A percentile compares a stretch with the other conserved stretches of the same genome.
These are phyloP conservation scores for Carex littledalei DNA, from an alignment of 176 grass and related monocot species.

Conservation along the genomic window DNA sequence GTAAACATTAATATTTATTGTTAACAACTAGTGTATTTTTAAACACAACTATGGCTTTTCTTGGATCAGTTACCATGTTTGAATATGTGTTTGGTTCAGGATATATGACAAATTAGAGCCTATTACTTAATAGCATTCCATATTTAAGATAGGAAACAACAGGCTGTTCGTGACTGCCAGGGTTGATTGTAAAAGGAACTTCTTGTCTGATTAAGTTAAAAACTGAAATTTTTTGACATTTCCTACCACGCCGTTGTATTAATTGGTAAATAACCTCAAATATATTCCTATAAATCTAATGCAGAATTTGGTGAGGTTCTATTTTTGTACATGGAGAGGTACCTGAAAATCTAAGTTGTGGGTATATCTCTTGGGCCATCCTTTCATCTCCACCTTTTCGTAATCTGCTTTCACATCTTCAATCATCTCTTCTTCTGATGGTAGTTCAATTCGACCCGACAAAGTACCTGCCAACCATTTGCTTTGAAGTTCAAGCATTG, in stretches of 20 bases:
- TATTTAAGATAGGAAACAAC: background rate
- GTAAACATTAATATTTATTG: background rate
- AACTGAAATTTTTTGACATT: background rate
- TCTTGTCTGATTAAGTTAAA: background rate
- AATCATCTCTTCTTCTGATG: conserved; percentile 59
- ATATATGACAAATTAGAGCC: background rate
- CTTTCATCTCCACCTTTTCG: conserved; percentile 22
- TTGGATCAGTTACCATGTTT: background rate
- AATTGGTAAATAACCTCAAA: background rate
- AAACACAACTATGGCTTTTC: background rate
- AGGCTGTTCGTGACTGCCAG: background rate
- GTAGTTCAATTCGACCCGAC: conserved; percentile 51
- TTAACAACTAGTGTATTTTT: background rate
- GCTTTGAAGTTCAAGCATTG: conserved; percentile 76
- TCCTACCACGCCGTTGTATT: background rate
- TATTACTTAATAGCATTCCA: background rate
- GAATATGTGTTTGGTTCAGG: background rate
- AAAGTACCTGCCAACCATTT: conserved; percentile 78
- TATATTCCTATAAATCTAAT: background rate
- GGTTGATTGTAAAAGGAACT: background rate
- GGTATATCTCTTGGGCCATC: conserved; percentile 91
- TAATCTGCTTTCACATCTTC: conserved; percentile 53
- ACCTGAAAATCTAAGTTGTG: conserved; percentile 74
- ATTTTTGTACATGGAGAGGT: background rate
- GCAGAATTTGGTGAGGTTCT: background rate